Percentiles rank a stretch among this genome's conserved stretches.
Evolutionary conservation across 805 yeast genomes (phyloP).

Genomic region (Suhomyces canberraensis): DNA sequence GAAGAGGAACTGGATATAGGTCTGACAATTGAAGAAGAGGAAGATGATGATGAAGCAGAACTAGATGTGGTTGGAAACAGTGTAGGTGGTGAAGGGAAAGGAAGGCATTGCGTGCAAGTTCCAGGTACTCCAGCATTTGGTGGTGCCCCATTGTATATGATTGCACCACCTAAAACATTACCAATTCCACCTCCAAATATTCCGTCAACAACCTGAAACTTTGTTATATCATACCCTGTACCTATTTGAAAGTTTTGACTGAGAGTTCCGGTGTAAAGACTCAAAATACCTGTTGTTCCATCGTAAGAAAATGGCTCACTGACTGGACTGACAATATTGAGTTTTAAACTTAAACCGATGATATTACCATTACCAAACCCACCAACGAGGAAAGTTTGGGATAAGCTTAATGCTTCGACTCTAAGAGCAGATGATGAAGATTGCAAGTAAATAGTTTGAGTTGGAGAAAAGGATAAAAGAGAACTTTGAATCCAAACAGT

Average conservation of each 20-base stretch:
- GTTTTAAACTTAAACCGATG: slow-evolving; percentile 19
- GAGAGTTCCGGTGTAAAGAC: slow-evolving; percentile 7
- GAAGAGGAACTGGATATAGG: too few relatives aligned
- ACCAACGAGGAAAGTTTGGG: too few relatives aligned
- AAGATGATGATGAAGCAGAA: too few relatives aligned
- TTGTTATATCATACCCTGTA: slow-evolving; percentile 6
- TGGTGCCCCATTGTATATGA: slow-evolving; percentile 10
- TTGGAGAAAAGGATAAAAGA: slow-evolving; percentile 4
- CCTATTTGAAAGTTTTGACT: slow-evolving; percentile 10
- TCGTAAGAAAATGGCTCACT: slow-evolving; percentile 4
- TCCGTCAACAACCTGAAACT: slow-evolving; percentile 4
- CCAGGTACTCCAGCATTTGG: slow-evolving; percentile 8
- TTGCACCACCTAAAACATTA: slow-evolving; percentile 7
- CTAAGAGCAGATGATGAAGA: slow-evolving; percentile 6
- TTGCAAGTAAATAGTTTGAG: slow-evolving; percentile 12
- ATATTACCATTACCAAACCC: slow-evolving; percentile 29
- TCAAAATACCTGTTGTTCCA: slow-evolving; percentile 19
- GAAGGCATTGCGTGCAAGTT: slow-evolving; percentile 6
- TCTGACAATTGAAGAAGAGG: too few relatives aligned
- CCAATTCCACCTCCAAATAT: slow-evolving; percentile 6
- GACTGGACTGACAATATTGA: slow-evolving; percentile 1
- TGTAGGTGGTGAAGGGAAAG: slow-evolving; percentile 1
- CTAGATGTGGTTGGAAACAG: too few relatives aligned
- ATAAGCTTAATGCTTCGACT: slow-evolving; percentile 16
- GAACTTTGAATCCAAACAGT: slow-evolving; percentile 9